Base-by-base conservation (phyloP, 371 early-diverging fungal genomes). In the Syncephalastrum racemosum region DNA sequence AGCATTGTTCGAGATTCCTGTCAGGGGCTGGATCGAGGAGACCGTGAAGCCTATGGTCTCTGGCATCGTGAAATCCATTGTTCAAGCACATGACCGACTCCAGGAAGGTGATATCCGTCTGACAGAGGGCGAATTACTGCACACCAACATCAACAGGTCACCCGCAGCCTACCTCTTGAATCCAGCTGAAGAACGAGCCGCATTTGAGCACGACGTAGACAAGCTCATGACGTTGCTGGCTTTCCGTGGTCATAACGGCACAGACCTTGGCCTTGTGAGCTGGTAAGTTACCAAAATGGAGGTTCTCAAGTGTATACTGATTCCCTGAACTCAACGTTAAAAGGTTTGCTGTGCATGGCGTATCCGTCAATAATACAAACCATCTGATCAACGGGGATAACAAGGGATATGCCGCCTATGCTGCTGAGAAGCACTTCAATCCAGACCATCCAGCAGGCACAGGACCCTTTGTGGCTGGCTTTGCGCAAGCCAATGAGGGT, bases 271-370 rank as follows among this genome's bases (percentile, higher is more conserved):
- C 12, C 50, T 73, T 15, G 58, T 73, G 45, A 73, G 64, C 42
- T 77, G 77, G 77, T 75, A 69, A 45, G 6, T 25, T 25, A 18
- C 4, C 25, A 46, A 39, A 58, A 53, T n/a, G 46, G 19, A 50
- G 25, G 25, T 19, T 24, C 5, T n/a, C 7, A 50, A 22, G 8
- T 50, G 0, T 7, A n/a, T 24, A 23, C 22, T n/a, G 19, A 20
- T 48, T 3, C 22, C 19, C 24, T n/a, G n/a, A 12, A 48, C 8
- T 48, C 12, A 12, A 50, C 24, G 24, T 50, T 15, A 15, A 13
- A 16, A 87, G 83, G 84, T 86, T 87, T 67, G 72, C 87, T 24
- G 87, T 87, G 0, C 89, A 89, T 66, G 81, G 84, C 4, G 75
- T 75, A 6, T 80, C 81, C n/a, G 77, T 89, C 60, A 82, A 83